Evolutionary conservation across 2,329 filamentous ascomycete species (phyloP).

Genomic region (Plenodomus biglobosus): DNA sequence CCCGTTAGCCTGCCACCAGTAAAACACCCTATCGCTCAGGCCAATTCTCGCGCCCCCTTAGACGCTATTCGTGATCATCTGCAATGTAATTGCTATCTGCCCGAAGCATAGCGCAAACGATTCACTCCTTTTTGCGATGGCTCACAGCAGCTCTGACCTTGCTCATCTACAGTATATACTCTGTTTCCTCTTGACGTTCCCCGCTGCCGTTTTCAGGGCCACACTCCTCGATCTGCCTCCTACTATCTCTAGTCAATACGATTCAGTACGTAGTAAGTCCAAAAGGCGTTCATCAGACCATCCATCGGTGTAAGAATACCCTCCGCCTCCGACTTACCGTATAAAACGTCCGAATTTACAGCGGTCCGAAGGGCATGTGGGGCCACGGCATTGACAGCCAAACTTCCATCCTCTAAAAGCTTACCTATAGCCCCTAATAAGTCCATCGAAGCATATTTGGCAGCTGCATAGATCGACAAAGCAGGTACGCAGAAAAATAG

Average conservation of each 20-base stretch:
- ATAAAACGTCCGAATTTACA: conserved; percentile 45
- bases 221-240: conserved; percentile 47
- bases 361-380: conserved; percentile 47
- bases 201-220: conserved; percentile 42
- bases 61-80: neutral
- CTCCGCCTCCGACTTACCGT: conserved; percentile 39
- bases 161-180: conserved; percentile 38
- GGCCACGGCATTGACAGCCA: conserved; percentile 48
- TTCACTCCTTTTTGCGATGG: conserved; percentile 8
- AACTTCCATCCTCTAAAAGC: conserved; percentile 44
- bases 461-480: conserved; percentile 49
- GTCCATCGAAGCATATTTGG: conserved; percentile 47
- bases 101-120: conserved; percentile 10
- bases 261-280: no score
- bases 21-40: neutral
- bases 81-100: no score
- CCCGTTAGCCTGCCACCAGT: neutral
- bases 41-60: neutral
- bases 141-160: conserved; percentile 23
- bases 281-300: conserved; percentile 46
- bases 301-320: conserved; percentile 46
- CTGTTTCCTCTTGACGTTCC: conserved; percentile 26
- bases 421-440: conserved; percentile 48
- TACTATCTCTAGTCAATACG: conserved; percentile 40
- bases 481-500: conserved; percentile 48